Evolutionary conservation across 1,284 basidiomycete species (phyloP).

Genomic region (Sporisorium reilianum): DNA sequence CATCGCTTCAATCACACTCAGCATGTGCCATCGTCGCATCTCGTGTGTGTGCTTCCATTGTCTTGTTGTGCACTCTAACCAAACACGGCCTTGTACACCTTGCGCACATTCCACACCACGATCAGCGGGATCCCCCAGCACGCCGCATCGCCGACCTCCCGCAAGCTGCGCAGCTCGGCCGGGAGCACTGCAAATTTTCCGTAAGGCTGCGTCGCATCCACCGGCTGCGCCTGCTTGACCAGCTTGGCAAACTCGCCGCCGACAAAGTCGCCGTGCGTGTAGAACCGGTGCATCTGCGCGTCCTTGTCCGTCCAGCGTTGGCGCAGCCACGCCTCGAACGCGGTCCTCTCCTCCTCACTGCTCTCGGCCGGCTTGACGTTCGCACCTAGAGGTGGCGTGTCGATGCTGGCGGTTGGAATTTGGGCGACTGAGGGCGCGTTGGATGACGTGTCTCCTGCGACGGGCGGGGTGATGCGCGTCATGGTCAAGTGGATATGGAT

Average conservation of each 20-base stretch:
- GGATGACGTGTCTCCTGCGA: conserved; percentile 14
- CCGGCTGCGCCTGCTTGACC: conserved; percentile 6
- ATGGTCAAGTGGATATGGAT: conserved; percentile 78
- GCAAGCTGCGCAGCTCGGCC: conserved; percentile 40
- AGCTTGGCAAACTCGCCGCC: conserved; percentile 32
- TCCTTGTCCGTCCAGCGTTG: conserved; percentile 88
- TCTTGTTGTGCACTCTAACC: conserved; percentile 16
- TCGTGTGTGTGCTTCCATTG: neutral
- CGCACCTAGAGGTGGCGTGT: conserved; percentile 35
- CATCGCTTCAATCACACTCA: neutral
- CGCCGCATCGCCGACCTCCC: conserved; percentile 50
- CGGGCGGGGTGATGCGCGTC: conserved; percentile 25
- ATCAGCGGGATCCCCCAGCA: conserved; percentile 47
- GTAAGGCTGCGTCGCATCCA: conserved; percentile 9
- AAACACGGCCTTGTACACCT: conserved; percentile 24
- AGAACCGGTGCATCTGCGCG: conserved; percentile 77
- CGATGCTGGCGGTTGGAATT: conserved; percentile 7
- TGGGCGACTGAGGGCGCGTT: conserved; percentile 18
- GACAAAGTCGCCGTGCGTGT: conserved; percentile 69
- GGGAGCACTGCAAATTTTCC: conserved; percentile 48
- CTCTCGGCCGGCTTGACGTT: conserved; percentile 69
- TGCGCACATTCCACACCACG: conserved; percentile 15
- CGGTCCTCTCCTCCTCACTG: conserved; percentile 76
- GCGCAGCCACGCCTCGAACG: conserved; percentile 86
- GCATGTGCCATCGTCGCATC: neutral